Evolutionary conservation across 2,329 filamentous ascomycete species (phyloP), one percentile per base, ranked within the genome.

Genomic region (Penicillium nordicum): DNA sequence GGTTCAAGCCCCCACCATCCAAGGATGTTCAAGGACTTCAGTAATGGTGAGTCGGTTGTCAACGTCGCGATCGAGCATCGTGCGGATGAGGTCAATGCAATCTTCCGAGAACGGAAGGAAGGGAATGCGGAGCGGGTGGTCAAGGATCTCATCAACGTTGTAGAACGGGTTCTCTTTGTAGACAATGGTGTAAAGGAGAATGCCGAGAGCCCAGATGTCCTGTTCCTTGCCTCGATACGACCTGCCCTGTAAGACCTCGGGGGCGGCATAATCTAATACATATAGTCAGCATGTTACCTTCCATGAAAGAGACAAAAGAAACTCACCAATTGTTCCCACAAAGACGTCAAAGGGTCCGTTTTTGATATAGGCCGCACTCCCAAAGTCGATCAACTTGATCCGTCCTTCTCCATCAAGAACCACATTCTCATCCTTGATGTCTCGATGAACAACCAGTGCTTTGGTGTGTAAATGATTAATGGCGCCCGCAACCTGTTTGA

Each of bases 141-240:
- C 94, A 84, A 97, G 95, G 69, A 99, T 99, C 79, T 99, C 94
- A 74, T 99, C 94, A 68, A 97, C 94, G 75, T 89, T 95, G 82
- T 97, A 97, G 75, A 97, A 99, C 0, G 94, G 93, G 70, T 99
- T 99, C 77, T 99, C 94, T 78, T 97, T 99, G 82, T 99, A 99
- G 69, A 97, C 89, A 69, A 99, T 97, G 29, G 94, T 99, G 79
- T 99, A 99, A 14, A 99, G 84, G 27, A 99, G 83, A 68, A 99
- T 97, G 25, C 94, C 94, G 16, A 99, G 82, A 0, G 94, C 94
- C 94, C 94, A 99, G 30, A 99, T 92, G 70, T 99, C 94, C 79
- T 99, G 94, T 73, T 96, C 93, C 75, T 95, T 96, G 69, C 94
- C 94, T 63, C 89, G 85, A 76, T 99, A 99, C 16, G 92, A 88